phyloP scores from a whole-genome alignment of 2,329 filamentous ascomycete genomes.

The Samsoniella hepiali region DNA sequence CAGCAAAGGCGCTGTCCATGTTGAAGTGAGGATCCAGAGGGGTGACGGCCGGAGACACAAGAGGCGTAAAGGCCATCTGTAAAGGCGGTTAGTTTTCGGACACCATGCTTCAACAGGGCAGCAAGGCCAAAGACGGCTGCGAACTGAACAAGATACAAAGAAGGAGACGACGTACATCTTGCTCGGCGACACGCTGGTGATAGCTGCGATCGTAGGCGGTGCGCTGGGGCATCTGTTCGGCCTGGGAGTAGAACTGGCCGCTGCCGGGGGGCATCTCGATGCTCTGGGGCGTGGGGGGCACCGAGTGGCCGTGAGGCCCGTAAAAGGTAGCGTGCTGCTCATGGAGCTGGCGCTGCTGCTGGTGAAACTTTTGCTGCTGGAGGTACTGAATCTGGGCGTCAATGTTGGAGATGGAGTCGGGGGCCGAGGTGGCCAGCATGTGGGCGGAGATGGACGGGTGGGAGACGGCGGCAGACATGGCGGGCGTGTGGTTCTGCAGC shows the following conservation, averaged over 20 bases:
- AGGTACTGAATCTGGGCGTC: constrained; percentile 65
- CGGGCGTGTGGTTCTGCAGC: constrained; percentile 44
- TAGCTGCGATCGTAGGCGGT: constrained; percentile 62
- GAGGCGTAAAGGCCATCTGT: constrained; percentile 73
- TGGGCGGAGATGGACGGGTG: constrained; percentile 47
- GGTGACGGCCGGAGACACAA: constrained; percentile 81
- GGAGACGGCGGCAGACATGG: constrained; percentile 45
- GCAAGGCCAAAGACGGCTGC: not conserved
- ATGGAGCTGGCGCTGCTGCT: constrained; percentile 56
- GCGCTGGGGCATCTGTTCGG: constrained; percentile 52
- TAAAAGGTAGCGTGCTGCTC: constrained; percentile 58
- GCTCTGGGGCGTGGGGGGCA: constrained; percentile 79
- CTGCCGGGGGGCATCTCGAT: constrained; percentile 66
- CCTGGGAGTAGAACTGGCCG: constrained; percentile 56
- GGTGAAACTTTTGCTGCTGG: constrained; percentile 60
- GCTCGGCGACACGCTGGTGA: constrained; percentile 64
- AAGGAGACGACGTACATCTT: constrained; percentile 50
- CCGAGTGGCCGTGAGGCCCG: constrained; percentile 54
- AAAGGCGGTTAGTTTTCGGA: constrained; percentile 23
- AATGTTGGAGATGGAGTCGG: constrained; percentile 56
- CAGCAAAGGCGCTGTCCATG: constrained; percentile 55
- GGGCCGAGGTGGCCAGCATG: constrained; percentile 38
- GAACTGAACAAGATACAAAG: not conserved
- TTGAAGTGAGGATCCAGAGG: constrained; percentile 71
- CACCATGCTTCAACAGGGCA: not conserved